Base-by-base conservation (phyloP, 2,329 filamentous ascomycete species). In the Laburnicola sp. region DNA sequence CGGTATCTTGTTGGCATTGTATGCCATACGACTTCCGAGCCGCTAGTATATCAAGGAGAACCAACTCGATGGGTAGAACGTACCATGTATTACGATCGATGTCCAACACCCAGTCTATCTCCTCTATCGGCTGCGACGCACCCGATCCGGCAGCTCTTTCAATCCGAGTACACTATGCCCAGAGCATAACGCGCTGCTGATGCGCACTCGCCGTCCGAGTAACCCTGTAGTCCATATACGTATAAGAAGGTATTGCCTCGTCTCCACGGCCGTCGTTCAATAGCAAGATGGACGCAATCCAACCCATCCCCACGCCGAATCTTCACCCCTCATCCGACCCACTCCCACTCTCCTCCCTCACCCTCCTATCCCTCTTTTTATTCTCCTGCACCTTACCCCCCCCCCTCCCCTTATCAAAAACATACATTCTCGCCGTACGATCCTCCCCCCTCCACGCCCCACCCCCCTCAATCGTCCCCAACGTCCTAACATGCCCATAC, bases 401-500 rank as follows among this genome's bases (percentile, higher is more conserved):
- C 48, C 57, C 39, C 50, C 57, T 57, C 50, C 73, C 69, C 58
- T 70, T 71, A 54, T 74, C 68, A 62, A 79, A 79, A 1, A 78
- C 69, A 66, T 74, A 80, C 56, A 74, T 76, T 54, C 77, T 69
- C 51, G 76, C 76, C 31, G 69, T 68, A 38, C 78, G 65, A 35
- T 78, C 74, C 58, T 80, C 77, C 0, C 77, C 78, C 63, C 75
- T 78, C 78, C 78, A 80, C 27, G 63, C 76, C 0, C 75, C 76
- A 0, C 75, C 76, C 1, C 75, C 65, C 42, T 73, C 71, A 4
- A 80, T 64, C 31, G 73, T 84, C 1, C 89, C 89, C 51, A 91
- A 70, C 3, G 89, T 93, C 52, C 89, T 71, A 11, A 87, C 86
- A 74, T 93, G 88, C 53, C 73, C 78, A 69, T 94, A 94, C 0